Conservation (phyloP, 768 basidiomycete genomes). For the Ramaria rubella region DNA sequence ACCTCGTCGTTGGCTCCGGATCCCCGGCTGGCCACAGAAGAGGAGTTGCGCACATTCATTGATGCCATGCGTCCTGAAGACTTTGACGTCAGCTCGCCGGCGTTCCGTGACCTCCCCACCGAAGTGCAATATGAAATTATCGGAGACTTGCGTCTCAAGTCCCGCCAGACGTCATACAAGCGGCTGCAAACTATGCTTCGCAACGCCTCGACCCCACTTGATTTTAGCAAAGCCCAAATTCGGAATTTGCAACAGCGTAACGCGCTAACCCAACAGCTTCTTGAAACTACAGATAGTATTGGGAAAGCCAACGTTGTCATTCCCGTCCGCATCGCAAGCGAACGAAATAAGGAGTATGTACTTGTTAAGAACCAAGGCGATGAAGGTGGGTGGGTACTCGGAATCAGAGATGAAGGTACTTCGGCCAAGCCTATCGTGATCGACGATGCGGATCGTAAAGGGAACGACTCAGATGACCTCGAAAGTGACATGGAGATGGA, state of each 20-base stretch:
- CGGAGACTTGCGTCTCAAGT: conserved; percentile 90
- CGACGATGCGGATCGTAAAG: conserved; percentile 51
- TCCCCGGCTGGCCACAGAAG: conserved; percentile 92
- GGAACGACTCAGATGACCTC: conserved; percentile 29
- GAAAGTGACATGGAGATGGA: conserved; percentile 70
- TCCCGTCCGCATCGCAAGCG: conserved; percentile 90
- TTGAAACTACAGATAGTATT: conserved; percentile 87
- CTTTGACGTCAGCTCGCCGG: conserved; percentile 84
- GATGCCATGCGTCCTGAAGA: conserved; percentile 96
- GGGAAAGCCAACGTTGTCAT: conserved; percentile 86
- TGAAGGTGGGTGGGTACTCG: conserved; percentile 91
- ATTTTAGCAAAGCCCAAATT: conserved; percentile 97
- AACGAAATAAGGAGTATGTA: conserved; percentile 92
- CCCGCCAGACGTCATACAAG: conserved; percentile 87
- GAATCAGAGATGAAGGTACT: conserved; percentile 83
- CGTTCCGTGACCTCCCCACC: conserved; percentile 87
- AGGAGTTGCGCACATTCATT: conserved; percentile 87
- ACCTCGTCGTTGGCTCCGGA: conserved; percentile 64
- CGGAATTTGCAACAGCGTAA: conserved; percentile 85
- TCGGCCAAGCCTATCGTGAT: conserved; percentile 80
- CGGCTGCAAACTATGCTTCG: conserved; percentile 88
- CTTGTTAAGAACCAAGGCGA: conserved; percentile 85
- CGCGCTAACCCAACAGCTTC: conserved; percentile 83
- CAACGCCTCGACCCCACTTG: conserved; percentile 72
- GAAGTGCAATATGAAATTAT: conserved; percentile 98